Percentiles rank a stretch among this genome's conserved stretches.
phyloP scores from a whole-genome alignment of 164 flowering plant genomes.

The Cinnamomum micranthum region DNA sequence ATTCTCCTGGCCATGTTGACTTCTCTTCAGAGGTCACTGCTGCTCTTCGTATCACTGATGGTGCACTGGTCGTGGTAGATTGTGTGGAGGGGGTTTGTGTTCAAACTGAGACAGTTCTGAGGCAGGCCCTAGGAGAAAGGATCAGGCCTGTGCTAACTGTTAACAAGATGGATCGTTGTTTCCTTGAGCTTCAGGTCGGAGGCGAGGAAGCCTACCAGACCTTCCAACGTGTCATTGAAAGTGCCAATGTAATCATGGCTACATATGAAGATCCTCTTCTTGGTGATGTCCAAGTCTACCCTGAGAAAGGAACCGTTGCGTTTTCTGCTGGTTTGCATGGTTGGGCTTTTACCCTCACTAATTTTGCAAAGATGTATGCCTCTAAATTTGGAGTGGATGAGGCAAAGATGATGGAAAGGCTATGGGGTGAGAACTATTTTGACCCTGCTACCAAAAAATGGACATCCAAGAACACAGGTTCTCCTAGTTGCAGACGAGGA shows the following conservation, averaged over 20 bases:
- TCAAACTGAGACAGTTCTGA: slow-evolving; percentile 29
- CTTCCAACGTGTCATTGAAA: slow-evolving; percentile 23
- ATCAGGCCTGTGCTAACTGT: slow-evolving; percentile 28
- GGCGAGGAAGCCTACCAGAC: slow-evolving; percentile 32
- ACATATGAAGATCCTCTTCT: slow-evolving; percentile 24
- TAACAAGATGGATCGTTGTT: slow-evolving; percentile 28
- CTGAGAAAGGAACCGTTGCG: slow-evolving; percentile 28
- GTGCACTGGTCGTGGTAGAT: slow-evolving; percentile 30
- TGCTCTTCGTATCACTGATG: slow-evolving; percentile 29
- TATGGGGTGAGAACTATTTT: slow-evolving; percentile 36
- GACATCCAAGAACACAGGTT: slow-evolving; percentile 31
- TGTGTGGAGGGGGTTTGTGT: slow-evolving; percentile 32
- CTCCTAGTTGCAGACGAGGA: slow-evolving; percentile 31
- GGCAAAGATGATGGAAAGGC: slow-evolving; percentile 29
- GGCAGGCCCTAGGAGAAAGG: slow-evolving; percentile 31
- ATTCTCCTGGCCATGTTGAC: slow-evolving; percentile 35
- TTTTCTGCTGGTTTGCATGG: slow-evolving; percentile 30
- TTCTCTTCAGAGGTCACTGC: slow-evolving; percentile 28
- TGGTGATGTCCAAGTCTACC: slow-evolving; percentile 25
- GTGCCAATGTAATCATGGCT: slow-evolving; percentile 28
- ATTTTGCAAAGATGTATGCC: slow-evolving; percentile 28
- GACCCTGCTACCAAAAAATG: slow-evolving; percentile 37
- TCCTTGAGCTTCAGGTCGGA: slow-evolving; percentile 28
- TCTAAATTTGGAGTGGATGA: slow-evolving; percentile 29
- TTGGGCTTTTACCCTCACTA: slow-evolving; percentile 28